Percentiles rank a stretch among this genome's conserved stretches.
These are phyloP conservation scores for Draba incana DNA, from an alignment of 345 rosid genomes.

Conservation along the genomic window DNA sequence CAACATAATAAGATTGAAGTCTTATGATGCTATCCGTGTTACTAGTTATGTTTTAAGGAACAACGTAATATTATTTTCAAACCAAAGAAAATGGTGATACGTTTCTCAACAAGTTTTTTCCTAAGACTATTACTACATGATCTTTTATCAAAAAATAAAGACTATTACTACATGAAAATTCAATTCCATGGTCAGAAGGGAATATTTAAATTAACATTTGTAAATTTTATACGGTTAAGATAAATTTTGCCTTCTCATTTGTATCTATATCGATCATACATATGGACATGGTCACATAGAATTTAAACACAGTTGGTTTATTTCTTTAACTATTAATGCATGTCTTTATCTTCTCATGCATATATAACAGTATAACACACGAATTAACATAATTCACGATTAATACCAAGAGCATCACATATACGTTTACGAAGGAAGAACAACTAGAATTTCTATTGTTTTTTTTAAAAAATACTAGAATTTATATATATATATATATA, in stretches of 20 bases:
- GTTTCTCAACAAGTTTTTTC: background rate
- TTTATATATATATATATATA: no score
- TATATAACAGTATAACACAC: background rate
- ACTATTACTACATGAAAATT: slow-evolving; percentile 11
- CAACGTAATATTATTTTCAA: no score
- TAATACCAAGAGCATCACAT: background rate
- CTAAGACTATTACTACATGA: slow-evolving; percentile 11
- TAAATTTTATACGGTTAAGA: background rate
- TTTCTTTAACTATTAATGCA: background rate
- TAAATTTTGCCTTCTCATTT: background rate
- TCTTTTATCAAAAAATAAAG: no score
- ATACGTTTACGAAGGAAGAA: slow-evolving; percentile 11
- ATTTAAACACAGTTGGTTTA: background rate
- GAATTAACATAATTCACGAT: background rate
- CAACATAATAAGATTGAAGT: no score
- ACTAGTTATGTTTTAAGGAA: no score
- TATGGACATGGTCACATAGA: background rate
- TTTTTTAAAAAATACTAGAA: no score
- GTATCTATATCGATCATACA: background rate
- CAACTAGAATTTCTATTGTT: no score
- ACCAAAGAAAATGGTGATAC: no score
- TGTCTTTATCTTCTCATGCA: background rate
- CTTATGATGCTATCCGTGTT: no score
- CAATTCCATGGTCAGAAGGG: slow-evolving; percentile 18
- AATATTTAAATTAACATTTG: slow-evolving; percentile 6